Base-by-base conservation (phyloP, 2,329 filamentous ascomycete species). In the Chrysoporthe deuterocubensis region DNA sequence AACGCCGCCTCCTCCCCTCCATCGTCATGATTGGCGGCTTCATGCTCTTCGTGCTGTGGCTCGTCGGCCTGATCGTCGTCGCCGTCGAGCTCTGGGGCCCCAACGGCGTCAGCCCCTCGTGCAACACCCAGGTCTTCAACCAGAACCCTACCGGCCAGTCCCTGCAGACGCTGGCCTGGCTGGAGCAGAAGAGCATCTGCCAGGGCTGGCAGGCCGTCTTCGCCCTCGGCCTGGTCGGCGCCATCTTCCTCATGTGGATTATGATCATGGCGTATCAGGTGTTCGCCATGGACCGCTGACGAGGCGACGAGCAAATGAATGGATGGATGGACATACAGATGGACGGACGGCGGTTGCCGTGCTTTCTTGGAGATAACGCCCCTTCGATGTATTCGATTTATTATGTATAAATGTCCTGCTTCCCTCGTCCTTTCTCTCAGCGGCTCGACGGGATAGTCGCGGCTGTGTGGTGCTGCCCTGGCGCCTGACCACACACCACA, bases 221-320 rank as follows among this genome's bases (percentile, higher is more conserved):
- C 76, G 84, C 87, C 0, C 88, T 91, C 75, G 83, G 83, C 21
- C 76, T 91, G 34, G 84, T 89, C 1, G 89, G 88, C 0, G 80
- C 78, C 21, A 78, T 89, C 1, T 90, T 90, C 71, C 75, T 90
- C 68, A 74, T 90, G n/a, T 90, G 88, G 88, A 87, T 90, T 73
- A 89, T 90, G 82, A 80, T 90, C 70, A 90, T 90, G 84, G 85
- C 87, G 13, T 87, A 89, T 72, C 87, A 89, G 71, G 88, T 90
- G 11, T 90, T 88, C 79, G 84, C 74, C 1, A 74, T 77, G 60
- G 73, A 75, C 68, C 50, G 68, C 21, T 72, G 40, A 60, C 14
- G 26, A 26, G 26, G 26, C 26, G 26, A 26, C 26, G 26, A 26
- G 26, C 26, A 61, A 32, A n/a, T 2, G 58, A 32, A 21, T 26